Evolutionary conservation across 805 yeast genomes (phyloP), one percentile per base, ranked within the genome.

Genomic region (Tetrapisispora namnaoensis): DNA sequence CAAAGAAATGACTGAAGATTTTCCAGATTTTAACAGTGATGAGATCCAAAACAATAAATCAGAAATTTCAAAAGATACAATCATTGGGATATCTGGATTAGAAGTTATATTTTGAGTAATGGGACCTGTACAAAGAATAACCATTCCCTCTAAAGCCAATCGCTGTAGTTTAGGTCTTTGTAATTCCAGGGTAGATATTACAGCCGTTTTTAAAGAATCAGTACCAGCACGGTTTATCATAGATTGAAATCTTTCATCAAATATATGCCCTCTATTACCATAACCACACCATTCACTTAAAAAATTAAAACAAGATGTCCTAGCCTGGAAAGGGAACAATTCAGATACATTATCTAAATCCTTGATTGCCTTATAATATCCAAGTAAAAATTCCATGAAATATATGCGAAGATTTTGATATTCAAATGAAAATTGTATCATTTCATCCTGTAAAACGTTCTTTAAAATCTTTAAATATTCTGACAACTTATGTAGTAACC

Each of bases 271-370:
- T 22, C 80, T 71, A 46, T 78, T 82, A 2, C 98, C 97, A 65
- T 79, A 80, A 0, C 95, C 95, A 63, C 96, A 89, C 99, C 99
- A 93, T 62, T 87, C 95, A 55, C 86, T 90, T 49, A 93, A 70
- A 58, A 78, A 83, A 42, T 81, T 78, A 68, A 88, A 90, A 52
- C 95, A 85, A 2, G 86, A 83, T 30, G 85, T 80, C 47, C 96
- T 72, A 2, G 89, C 91, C 54, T 83, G 88, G 63, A 90, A 89
- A 1, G 95, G 91, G n/a, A 90, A 70, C 79, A 90, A 82, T 37
- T 72, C 69, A 10, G 69, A 72, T 1, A 54, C 51, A 3, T 57
- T 47, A 2, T 76, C 70, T 65, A 48, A 71, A 61, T 53, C 73
- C 71, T 52, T 71, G 62, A 50, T 76, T 56, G 84, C 86, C 14